A percentile compares a stretch with the other conserved stretches of the same genome.
Evolutionary conservation across 2,329 filamentous ascomycete species (phyloP).

Genomic region (Paraphaeosphaeria minitans): DNA sequence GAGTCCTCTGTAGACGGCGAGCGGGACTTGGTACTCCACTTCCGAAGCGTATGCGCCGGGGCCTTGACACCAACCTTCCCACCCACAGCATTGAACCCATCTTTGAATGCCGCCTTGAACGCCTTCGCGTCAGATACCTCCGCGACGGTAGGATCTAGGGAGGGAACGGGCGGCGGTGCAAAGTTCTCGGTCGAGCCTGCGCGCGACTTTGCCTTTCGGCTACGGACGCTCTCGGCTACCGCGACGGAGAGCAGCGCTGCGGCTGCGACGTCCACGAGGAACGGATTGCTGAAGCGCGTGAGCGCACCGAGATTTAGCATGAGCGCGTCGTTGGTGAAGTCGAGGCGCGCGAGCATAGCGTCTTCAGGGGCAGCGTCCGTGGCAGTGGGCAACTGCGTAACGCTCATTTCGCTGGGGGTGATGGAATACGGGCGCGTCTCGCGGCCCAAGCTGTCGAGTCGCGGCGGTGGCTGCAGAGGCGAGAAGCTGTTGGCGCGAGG

Average conservation of each 20-base stretch:
- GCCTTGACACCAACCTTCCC: constrained; percentile 29
- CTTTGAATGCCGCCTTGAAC: constrained; percentile 38
- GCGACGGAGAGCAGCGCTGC: constrained; percentile 52
- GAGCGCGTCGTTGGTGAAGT: constrained; percentile 50
- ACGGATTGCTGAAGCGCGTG: constrained; percentile 50
- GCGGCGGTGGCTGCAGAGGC: constrained; percentile 36
- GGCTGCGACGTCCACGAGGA: constrained; percentile 53
- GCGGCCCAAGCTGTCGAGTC: constrained; percentile 21
- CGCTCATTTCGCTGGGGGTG: constrained; percentile 41
- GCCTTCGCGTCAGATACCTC: constrained; percentile 35
- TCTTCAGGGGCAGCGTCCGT: constrained; percentile 45
- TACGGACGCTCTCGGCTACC: constrained; percentile 50
- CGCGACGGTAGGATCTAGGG: constrained; percentile 25
- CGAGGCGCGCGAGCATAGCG: constrained; percentile 51
- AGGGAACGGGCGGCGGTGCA: constrained; percentile 37
- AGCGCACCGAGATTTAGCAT: constrained; percentile 53
- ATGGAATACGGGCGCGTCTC: constrained; percentile 36
- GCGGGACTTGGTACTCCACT: constrained; percentile 27
- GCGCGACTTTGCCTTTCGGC: constrained; percentile 21
- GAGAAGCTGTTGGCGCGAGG: constrained; percentile 40
- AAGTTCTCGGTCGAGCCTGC: constrained; percentile 32
- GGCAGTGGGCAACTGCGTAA: constrained; percentile 40
- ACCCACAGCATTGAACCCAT: constrained; percentile 41
- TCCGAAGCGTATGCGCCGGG: constrained; percentile 24
- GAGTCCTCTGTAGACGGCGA: constrained; percentile 9